Conservation (phyloP, 306 rosid species). For the Vigna mungo region DNA sequence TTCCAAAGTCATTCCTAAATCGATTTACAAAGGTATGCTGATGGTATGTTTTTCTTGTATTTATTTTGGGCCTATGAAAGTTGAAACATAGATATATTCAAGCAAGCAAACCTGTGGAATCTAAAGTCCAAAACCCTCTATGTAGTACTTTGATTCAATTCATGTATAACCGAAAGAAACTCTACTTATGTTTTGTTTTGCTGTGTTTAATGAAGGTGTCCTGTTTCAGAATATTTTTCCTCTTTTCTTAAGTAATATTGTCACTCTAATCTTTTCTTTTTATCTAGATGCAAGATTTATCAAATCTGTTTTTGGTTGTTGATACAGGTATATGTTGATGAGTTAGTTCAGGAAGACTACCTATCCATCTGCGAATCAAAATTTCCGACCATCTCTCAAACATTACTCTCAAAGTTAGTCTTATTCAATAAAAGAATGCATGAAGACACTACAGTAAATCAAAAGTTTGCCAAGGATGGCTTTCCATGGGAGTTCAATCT, state of each 20-base stretch:
- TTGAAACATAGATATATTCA: background rate
- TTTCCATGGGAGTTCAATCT: slow-evolving; percentile 98
- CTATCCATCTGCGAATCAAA: slow-evolving; percentile 79
- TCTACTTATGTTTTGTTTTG: background rate
- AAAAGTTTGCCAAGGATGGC: slow-evolving; percentile 84
- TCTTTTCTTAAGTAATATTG: background rate
- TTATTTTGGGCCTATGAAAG: background rate
- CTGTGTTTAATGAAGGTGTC: background rate
- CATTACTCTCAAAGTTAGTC: slow-evolving; percentile 67
- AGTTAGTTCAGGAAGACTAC: slow-evolving; percentile 81
- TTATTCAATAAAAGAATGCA: slow-evolving; percentile 78
- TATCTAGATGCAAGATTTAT: background rate
- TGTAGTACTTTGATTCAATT: background rate
- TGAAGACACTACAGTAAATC: slow-evolving; percentile 74
- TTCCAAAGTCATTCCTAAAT: slow-evolving; percentile 91
- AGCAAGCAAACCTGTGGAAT: slow-evolving; percentile 1
- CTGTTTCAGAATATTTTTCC: background rate
- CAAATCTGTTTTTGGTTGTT: slow-evolving; percentile 33
- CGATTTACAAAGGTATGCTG: slow-evolving; percentile 86
- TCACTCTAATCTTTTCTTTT: slow-evolving; percentile 8
- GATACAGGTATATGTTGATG: slow-evolving; percentile 90
- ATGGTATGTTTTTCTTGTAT: background rate
- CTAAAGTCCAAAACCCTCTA: background rate
- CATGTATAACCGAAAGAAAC: background rate
- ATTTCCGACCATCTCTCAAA: slow-evolving; percentile 62